These are phyloP conservation scores for Ceratobasidium theobromae DNA, from an alignment of 1,284 basidiomycete species.

Conservation along the genomic window DNA sequence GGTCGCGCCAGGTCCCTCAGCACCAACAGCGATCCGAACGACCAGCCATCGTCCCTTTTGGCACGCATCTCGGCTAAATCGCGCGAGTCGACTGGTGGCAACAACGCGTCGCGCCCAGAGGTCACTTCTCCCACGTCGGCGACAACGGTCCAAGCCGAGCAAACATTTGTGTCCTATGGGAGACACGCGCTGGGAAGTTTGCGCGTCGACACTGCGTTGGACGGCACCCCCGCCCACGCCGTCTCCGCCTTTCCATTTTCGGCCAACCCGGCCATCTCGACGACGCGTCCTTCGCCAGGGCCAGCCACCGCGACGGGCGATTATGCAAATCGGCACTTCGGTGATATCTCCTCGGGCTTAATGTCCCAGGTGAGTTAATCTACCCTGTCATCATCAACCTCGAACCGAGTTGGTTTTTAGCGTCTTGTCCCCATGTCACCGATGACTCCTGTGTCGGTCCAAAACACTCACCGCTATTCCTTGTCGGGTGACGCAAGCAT, in stretches of 20 bases:
- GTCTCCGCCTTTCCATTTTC: slow-evolving; percentile 30
- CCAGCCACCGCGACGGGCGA: slow-evolving; percentile 28
- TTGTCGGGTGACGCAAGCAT: slow-evolving; percentile 28
- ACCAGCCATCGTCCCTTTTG: slow-evolving; percentile 61
- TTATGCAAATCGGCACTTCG: slow-evolving; percentile 30
- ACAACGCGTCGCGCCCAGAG: slow-evolving; percentile 4
- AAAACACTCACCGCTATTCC: slow-evolving; percentile 28
- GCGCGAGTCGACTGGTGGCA: slow-evolving; percentile 19
- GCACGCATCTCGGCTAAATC: slow-evolving; percentile 66
- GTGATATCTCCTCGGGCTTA: slow-evolving; percentile 25
- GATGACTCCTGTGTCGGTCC: slow-evolving; percentile 24
- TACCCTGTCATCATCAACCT: neutral
- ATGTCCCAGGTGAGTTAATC: slow-evolving; percentile 27
- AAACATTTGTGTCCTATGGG: slow-evolving; percentile 25
- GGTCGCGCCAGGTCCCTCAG: slow-evolving; percentile 68
- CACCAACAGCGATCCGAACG: slow-evolving; percentile 72
- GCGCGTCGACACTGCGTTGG: slow-evolving; percentile 22
- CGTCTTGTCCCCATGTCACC: slow-evolving; percentile 29
- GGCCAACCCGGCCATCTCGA: slow-evolving; percentile 29
- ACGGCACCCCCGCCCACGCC: slow-evolving; percentile 15
- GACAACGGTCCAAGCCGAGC: slow-evolving; percentile 27
- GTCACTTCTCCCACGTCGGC: slow-evolving; percentile 27
- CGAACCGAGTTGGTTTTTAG: neutral
- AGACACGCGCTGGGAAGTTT: slow-evolving; percentile 7
- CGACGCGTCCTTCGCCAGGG: slow-evolving; percentile 31